A percentile compares a stretch with the other conserved stretches of the same genome.
Conservation (phyloP, 2,329 filamentous ascomycete species). For the Xylariaceae sp. region DNA sequence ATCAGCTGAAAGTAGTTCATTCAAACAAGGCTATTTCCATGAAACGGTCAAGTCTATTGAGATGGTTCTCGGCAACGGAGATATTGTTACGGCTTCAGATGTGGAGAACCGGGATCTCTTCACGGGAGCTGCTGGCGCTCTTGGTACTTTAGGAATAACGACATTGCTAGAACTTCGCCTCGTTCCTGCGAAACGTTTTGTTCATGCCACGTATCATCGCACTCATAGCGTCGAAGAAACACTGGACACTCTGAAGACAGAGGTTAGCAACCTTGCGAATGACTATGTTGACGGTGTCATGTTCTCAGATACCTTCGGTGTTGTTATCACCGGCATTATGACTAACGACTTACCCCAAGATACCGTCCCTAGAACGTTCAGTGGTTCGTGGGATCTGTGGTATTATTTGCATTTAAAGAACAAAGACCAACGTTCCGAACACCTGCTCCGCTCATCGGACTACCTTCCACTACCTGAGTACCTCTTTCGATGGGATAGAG, state of each 20-base stretch:
- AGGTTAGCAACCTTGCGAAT: conserved; percentile 33
- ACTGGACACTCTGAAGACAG: conserved; percentile 40
- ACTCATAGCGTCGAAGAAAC: conserved; percentile 36
- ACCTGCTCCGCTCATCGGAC: conserved; percentile 38
- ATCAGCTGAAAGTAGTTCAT: conserved; percentile 64
- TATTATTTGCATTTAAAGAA: conserved; percentile 64
- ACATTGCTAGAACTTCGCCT: conserved; percentile 59
- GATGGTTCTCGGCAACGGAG: conserved; percentile 60
- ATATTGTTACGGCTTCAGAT: conserved; percentile 50
- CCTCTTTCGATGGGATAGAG: conserved; percentile 66
- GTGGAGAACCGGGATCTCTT: conserved; percentile 57
- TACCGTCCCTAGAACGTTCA: conserved; percentile 43
- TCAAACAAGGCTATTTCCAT: conserved; percentile 64
- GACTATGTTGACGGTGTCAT: conserved; percentile 69
- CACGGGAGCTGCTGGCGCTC: conserved; percentile 60
- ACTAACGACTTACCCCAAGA: conserved; percentile 41
- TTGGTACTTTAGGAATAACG: conserved; percentile 62
- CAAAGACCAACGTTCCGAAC: conserved; percentile 19
- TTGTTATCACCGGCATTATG: conserved; percentile 60
- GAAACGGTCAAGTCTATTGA: conserved; percentile 57
- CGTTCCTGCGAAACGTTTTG: conserved; percentile 49
- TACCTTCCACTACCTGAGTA: conserved; percentile 61
- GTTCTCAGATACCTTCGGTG: conserved; percentile 49
- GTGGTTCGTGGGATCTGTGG: conserved; percentile 60
- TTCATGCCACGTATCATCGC: conserved; percentile 55